A percentile compares a stretch with the other conserved stretches of the same genome.
Evolutionary conservation across 306 rosid genomes (phyloP).

Genomic region (Lablab purpureus): DNA sequence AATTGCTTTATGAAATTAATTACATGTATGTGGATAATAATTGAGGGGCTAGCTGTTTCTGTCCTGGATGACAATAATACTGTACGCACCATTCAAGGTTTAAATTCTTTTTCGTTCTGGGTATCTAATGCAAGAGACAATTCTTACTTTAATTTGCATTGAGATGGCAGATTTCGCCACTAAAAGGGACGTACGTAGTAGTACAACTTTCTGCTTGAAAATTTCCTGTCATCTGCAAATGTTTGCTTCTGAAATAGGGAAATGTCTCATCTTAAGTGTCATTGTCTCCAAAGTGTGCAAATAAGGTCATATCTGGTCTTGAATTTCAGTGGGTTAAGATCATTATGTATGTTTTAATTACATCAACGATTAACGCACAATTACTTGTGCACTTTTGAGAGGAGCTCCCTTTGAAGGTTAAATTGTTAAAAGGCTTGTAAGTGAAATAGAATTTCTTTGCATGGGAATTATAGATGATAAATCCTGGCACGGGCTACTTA

Average conservation of each 20-base stretch:
- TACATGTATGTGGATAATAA: background rate
- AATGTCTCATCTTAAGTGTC: background rate
- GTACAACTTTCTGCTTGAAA: background rate
- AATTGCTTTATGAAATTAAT: background rate
- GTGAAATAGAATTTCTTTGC: background rate
- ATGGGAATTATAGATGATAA: background rate
- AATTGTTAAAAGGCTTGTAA: background rate
- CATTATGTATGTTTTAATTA: background rate
- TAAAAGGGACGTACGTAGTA: background rate
- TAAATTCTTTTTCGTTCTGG: too few species aligned
- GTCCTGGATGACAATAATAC: background rate
- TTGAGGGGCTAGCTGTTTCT: background rate
- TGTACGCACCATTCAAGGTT: background rate
- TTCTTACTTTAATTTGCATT: background rate
- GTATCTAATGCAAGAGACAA: too few species aligned
- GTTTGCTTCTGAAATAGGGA: conserved; percentile 8
- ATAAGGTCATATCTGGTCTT: background rate
- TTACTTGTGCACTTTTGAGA: background rate
- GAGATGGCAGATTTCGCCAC: background rate
- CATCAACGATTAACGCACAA: background rate
- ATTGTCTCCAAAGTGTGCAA: background rate
- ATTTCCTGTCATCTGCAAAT: background rate
- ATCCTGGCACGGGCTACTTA: background rate
- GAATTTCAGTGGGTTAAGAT: background rate
- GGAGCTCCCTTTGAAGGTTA: background rate